Percentiles rank a stretch among this genome's conserved stretches.
phyloP scores from a whole-genome alignment of 345 rosid genomes.

The Eucalyptus virginea region DNA sequence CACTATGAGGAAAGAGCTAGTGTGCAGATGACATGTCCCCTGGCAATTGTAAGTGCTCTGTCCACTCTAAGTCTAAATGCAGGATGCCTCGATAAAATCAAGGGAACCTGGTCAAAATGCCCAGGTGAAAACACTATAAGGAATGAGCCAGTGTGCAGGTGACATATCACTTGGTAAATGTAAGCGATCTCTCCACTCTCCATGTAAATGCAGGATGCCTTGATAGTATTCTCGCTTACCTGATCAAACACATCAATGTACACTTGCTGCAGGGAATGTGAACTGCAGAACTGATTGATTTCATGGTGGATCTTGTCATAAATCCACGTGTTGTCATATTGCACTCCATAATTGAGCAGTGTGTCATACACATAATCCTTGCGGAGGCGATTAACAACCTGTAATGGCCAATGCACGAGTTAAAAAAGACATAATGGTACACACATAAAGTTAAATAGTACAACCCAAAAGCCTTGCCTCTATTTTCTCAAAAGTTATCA shows the following conservation, averaged over 20 bases:
- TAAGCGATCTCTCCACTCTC: background rate
- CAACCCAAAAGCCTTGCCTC: conserved; percentile 30
- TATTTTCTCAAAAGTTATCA: conserved; percentile 91
- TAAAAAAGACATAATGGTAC: background rate
- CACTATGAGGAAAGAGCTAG: background rate
- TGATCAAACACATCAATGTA: conserved; percentile 95
- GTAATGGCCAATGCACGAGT: background rate
- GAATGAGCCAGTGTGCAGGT: background rate
- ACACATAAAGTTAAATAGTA: background rate
- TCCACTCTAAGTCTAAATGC: background rate
- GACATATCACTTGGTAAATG: background rate
- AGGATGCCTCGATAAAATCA: background rate
- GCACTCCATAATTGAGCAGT: conserved; percentile 70
- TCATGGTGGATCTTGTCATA: conserved; percentile 98
- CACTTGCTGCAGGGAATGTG: conserved; percentile 88
- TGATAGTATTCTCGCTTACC: conserved; percentile 15
- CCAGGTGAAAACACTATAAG: background rate
- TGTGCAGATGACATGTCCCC: background rate
- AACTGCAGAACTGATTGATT: conserved; percentile 97
- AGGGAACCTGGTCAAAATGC: background rate
- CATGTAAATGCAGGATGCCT: background rate
- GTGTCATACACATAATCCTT: conserved; percentile 83
- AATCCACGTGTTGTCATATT: conserved; percentile 90
- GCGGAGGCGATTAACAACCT: conserved; percentile 79
- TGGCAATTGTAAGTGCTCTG: background rate